Percentiles rank a stretch among this genome's conserved stretches.
Evolutionary conservation across 306 rosid genomes (phyloP).

Genomic region (Cucumis sativus): Cucumber_9930_V3 NC_026660.2:17873501-17874000

Average conservation of each 20-base stretch:
- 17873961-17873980: background rate
- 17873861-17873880: conserved; percentile 68
- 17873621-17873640: too few relatives aligned
- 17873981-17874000: background rate
- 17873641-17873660: too few relatives aligned
- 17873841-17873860: conserved; percentile 32
- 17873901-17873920: background rate
- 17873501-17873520: background rate
- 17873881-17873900: conserved; percentile 26
- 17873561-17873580: too few relatives aligned
- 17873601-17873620: too few relatives aligned
- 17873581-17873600: too few relatives aligned
- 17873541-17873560: background rate
- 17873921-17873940: background rate
- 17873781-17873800: background rate
- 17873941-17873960: background rate
- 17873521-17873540: background rate
- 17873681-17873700: background rate
- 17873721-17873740: too few relatives aligned
- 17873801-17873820: conserved; percentile 26
- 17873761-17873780: background rate
- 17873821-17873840: conserved; percentile 50
- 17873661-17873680: background rate
- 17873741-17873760: too few relatives aligned
- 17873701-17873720: too few relatives aligned